phyloP scores from a whole-genome alignment of 192 early-diverging fungal species.

The Coemansia sp. region DNA sequence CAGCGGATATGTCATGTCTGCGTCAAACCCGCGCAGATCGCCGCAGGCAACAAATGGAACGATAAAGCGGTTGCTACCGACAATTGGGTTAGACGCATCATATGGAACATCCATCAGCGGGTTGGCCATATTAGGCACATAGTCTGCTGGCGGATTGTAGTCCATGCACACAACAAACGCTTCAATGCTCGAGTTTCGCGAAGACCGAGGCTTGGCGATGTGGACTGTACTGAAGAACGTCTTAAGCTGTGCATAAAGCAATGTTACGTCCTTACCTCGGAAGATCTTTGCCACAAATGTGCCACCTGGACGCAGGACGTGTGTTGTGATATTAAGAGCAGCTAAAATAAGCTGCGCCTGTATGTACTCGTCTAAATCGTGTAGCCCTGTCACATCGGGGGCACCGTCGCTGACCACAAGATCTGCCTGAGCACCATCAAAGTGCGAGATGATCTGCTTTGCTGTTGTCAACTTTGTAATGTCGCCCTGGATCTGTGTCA shows the following conservation, averaged over 20 bases:
- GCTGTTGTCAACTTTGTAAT: conserved; percentile 94
- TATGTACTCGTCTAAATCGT: conserved; percentile 99
- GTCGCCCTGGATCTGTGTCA: conserved; percentile 96
- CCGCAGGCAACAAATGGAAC: conserved; percentile 91
- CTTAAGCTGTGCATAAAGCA: conserved; percentile 89
- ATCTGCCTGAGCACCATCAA: conserved; percentile 86
- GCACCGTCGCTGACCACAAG: conserved; percentile 96
- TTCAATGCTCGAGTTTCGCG: conserved; percentile 91
- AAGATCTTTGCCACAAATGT: conserved; percentile 99
- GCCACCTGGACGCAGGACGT: conserved; percentile 85
- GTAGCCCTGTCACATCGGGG: conserved; percentile 94
- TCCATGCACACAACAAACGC: conserved; percentile 91
- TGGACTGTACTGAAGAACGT: conserved; percentile 90
- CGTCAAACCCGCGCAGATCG: conserved; percentile 84
- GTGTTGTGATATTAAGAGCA: conserved; percentile 94
- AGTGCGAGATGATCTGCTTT: conserved; percentile 84
- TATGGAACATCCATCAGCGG: conserved; percentile 83
- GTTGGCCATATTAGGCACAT: conserved; percentile 86
- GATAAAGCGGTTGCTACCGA: conserved; percentile 73
- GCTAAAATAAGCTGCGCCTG: conserved; percentile 95
- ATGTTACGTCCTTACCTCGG: conserved; percentile 87
- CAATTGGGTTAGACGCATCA: conserved; percentile 63
- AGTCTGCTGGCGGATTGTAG: conserved; percentile 81
- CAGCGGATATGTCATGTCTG: conserved; percentile 81
- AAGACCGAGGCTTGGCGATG: conserved; percentile 89